A percentile compares a stretch with the other conserved stretches of the same genome.
phyloP scores from a whole-genome alignment of 495 filamentous ascomycete species.

The Chaetomium cochliodes region DNA sequence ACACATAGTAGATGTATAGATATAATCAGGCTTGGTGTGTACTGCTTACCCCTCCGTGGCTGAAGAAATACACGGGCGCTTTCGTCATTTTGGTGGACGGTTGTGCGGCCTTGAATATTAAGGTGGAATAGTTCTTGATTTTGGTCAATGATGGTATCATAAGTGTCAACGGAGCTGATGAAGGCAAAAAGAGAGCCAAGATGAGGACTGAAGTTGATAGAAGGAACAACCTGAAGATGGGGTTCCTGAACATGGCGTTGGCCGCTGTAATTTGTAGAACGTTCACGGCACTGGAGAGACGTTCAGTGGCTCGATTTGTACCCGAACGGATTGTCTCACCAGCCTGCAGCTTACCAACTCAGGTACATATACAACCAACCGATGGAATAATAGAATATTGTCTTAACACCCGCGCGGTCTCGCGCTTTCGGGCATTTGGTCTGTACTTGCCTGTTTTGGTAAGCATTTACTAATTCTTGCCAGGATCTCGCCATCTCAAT shows the following conservation, averaged over 20 bases:
- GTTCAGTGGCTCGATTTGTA: no score
- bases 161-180: slow-evolving; percentile 9
- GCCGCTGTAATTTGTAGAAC: background rate
- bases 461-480: slow-evolving; percentile 15
- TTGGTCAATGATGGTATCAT: slow-evolving; percentile 10
- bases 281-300: no score
- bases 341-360: background rate
- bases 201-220: slow-evolving; percentile 18
- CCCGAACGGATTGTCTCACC: no score
- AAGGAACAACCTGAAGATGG: slow-evolving; percentile 4
- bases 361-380: no score
- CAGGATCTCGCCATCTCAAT: background rate
- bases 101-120: slow-evolving; percentile 18
- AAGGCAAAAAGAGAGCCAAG: slow-evolving; percentile 19
- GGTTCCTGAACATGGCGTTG: slow-evolving; percentile 12
- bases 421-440: slow-evolving; percentile 13
- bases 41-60: slow-evolving; percentile 67
- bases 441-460: slow-evolving; percentile 5
- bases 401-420: background rate
- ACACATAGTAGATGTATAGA: background rate
- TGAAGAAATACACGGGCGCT: slow-evolving; percentile 74
- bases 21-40: background rate
- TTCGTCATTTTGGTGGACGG: slow-evolving; percentile 30
- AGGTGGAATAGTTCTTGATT: slow-evolving; percentile 17
- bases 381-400: no score